These are phyloP conservation scores for Populus euphratica DNA, from an alignment of 345 rosid genomes.

Conservation along the genomic window DNA sequence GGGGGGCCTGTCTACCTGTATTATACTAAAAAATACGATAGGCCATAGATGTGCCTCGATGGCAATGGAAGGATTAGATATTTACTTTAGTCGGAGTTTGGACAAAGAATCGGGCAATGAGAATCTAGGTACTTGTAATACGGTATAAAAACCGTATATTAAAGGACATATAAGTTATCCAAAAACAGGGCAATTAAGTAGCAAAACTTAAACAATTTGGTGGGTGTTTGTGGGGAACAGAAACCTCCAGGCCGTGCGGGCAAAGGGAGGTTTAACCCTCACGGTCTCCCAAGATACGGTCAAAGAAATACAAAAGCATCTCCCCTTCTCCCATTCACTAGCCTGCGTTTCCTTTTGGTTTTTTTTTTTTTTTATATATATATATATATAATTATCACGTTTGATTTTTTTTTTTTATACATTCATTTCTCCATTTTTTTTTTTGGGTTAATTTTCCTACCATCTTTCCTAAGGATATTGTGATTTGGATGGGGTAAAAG, in stretches of 20 bases:
- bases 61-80: not conserved
- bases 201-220: not conserved
- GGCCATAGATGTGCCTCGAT: not conserved
- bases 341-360: slow-evolving; percentile 32
- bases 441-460: not conserved
- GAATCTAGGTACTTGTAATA: slow-evolving; percentile 32
- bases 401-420: not conserved
- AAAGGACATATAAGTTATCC: not conserved
- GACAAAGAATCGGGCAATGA: slow-evolving; percentile 17
- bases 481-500: no score
- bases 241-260: slow-evolving; percentile 41
- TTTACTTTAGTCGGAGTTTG: not conserved
- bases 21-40: not conserved
- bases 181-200: not conserved
- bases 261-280: slow-evolving; percentile 10
- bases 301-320: slow-evolving; percentile 19
- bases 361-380: not conserved
- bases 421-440: not conserved
- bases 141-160: not conserved
- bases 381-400: not conserved
- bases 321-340: slow-evolving; percentile 39
- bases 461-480: no score
- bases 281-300: slow-evolving; percentile 43
- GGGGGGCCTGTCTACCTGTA: not conserved
- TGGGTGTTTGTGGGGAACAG: slow-evolving; percentile 35